Conservation (phyloP, 2,329 filamentous ascomycete genomes). For the Colletotrichum trifolii region DNA sequence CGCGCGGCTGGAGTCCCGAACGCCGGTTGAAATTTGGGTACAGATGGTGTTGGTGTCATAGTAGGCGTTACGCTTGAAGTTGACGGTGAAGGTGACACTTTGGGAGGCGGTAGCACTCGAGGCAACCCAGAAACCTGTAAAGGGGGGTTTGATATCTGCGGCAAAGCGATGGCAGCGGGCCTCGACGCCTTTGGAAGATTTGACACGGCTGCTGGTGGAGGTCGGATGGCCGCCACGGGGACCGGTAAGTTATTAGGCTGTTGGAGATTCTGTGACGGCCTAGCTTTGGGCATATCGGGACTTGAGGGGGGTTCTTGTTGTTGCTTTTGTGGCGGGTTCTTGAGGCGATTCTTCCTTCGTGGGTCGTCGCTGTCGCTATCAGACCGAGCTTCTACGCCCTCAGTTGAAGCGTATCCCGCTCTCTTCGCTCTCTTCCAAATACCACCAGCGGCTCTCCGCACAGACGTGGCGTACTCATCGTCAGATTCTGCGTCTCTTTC, state of each 20-base stretch:
- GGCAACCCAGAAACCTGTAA: neutral
- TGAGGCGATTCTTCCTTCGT: conserved; percentile 1
- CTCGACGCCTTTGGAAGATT: neutral
- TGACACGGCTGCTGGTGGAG: neutral
- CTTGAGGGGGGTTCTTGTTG: conserved; percentile 24
- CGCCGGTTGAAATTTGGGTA: conserved; percentile 5
- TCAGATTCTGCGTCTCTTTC: conserved; percentile 30
- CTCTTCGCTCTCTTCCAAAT: conserved; percentile 21
- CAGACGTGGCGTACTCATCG: conserved; percentile 27
- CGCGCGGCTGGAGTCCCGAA: conserved; percentile 1
- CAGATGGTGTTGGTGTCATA: neutral
- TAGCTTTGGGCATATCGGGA: conserved; percentile 21
- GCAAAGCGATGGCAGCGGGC: conserved; percentile 4
- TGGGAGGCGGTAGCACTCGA: neutral
- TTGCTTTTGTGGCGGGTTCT: conserved; percentile 8
- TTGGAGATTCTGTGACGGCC: conserved; percentile 4
- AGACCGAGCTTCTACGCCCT: conserved; percentile 26
- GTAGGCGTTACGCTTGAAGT: neutral
- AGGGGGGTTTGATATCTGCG: conserved; percentile 7
- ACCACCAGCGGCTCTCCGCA: conserved; percentile 27
- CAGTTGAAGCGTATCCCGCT: neutral
- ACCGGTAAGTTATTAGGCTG: neutral
- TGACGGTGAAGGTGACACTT: neutral
- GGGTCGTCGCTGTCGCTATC: conserved; percentile 31
- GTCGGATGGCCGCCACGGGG: conserved; percentile 18